phyloP scores from a whole-genome alignment of 1,284 basidiomycete species.

The Austroboletus niveus region DNA sequence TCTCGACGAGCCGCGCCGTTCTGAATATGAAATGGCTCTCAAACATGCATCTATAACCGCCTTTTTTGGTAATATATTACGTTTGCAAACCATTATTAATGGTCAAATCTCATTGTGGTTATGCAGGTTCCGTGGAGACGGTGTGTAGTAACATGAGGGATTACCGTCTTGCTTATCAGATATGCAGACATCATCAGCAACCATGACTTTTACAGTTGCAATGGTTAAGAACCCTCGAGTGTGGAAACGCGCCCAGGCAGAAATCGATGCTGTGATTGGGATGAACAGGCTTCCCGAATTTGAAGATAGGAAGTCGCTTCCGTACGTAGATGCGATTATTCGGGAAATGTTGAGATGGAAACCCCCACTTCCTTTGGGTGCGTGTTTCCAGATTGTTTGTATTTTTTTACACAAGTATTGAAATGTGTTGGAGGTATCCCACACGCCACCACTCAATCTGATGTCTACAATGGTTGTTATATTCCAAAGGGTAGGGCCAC shows the following conservation, averaged over 20 bases:
- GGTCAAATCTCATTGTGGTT: neutral
- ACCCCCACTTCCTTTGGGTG: slow-evolving; percentile 17
- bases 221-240: slow-evolving; percentile 35
- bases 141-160: slow-evolving; percentile 5
- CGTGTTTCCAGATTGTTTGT: neutral
- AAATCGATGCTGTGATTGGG: slow-evolving; percentile 39
- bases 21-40: slow-evolving; percentile 4
- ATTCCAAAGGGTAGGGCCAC: slow-evolving; percentile 23
- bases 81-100: neutral
- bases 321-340: slow-evolving; percentile 37
- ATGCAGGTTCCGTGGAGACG: slow-evolving; percentile 7
- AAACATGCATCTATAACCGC: slow-evolving; percentile 5
- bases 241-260: slow-evolving; percentile 33
- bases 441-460: slow-evolving; percentile 4
- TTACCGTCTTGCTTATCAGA: neutral
- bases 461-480: slow-evolving; percentile 16
- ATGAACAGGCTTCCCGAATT: slow-evolving; percentile 38
- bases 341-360: slow-evolving; percentile 34
- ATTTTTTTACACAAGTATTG: neutral
- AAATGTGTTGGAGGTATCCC: slow-evolving; percentile 4
- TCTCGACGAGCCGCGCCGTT: neutral
- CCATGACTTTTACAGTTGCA: slow-evolving; percentile 29
- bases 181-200: neutral
- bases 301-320: slow-evolving; percentile 35
- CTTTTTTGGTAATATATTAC: slow-evolving; percentile 9